A percentile compares a stretch with the other conserved stretches of the same genome.
Conservation (phyloP, 345 rosid genomes). For the Chamaenerion angustifolium region DNA sequence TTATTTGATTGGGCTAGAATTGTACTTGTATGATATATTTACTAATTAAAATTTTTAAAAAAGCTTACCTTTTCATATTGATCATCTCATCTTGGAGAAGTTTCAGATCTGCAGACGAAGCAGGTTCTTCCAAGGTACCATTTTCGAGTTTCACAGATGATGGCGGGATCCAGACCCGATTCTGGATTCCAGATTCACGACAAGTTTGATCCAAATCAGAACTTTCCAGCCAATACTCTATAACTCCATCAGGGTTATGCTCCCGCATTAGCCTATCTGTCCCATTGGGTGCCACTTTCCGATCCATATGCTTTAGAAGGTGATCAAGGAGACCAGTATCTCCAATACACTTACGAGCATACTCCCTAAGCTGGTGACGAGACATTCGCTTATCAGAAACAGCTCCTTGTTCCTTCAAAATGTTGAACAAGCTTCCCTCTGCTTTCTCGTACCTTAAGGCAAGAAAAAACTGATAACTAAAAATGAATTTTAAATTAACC, state of each 20-base stretch:
- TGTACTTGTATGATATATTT: too few species aligned
- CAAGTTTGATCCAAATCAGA: conserved; percentile 50
- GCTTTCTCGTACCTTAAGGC: conserved; percentile 51
- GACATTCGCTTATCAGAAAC: conserved; percentile 51
- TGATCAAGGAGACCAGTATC: conserved; percentile 97
- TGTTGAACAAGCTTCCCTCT: conserved; percentile 42
- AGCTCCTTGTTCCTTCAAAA: conserved; percentile 71
- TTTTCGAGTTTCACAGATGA: conserved; percentile 38
- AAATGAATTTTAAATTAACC: too few species aligned
- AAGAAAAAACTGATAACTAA: not conserved
- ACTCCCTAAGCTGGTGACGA: conserved; percentile 37
- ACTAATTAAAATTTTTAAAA: not conserved
- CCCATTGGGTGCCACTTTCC: conserved; percentile 79
- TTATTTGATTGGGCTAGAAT: too few species aligned
- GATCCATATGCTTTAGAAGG: conserved; percentile 75
- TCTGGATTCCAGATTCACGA: conserved; percentile 48
- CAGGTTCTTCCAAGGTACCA: conserved; percentile 25
- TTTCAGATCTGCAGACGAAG: conserved; percentile 14
- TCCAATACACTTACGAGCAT: conserved; percentile 61
- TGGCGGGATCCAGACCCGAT: conserved; percentile 46
- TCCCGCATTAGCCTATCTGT: conserved; percentile 67
- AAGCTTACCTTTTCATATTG: conserved; percentile 18
- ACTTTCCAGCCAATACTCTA: conserved; percentile 91
- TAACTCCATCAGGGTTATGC: conserved; percentile 58
- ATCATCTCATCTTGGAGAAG: conserved; percentile 12